phyloP scores from a whole-genome alignment of 1,139 yeast species.

The Hemisphaericaspora subhashii region DNA sequence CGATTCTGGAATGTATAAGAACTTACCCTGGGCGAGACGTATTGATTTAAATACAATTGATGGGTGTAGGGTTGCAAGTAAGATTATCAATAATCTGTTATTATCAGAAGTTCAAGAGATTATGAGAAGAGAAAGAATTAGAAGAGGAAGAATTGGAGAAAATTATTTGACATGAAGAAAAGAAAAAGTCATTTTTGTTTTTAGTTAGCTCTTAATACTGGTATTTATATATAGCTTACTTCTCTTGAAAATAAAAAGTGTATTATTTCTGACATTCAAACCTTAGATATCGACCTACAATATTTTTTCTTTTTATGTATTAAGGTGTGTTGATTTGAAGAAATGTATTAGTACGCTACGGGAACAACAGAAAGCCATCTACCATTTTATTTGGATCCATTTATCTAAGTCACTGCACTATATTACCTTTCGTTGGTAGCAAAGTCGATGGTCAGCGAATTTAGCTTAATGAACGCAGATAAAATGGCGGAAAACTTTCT shows the following conservation, averaged over 20 bases:
- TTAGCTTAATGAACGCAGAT: background rate
- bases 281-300: too few species aligned
- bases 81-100: conserved; percentile 34
- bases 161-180: conserved; percentile 31
- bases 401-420: too few species aligned
- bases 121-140: conserved; percentile 31
- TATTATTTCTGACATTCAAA: background rate
- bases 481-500: background rate
- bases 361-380: too few species aligned
- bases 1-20: conserved; percentile 60
- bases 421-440: too few species aligned
- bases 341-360: too few species aligned
- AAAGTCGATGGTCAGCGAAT: too few species aligned
- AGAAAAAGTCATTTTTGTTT: background rate
- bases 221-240: background rate
- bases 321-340: too few species aligned
- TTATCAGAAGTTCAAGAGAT: conserved; percentile 31
- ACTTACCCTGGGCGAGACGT: conserved; percentile 52
- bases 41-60: conserved; percentile 30
- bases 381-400: background rate
- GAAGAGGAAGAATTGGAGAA: conserved; percentile 49
- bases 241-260: background rate
- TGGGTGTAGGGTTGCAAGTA: conserved; percentile 33
- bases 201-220: conserved; percentile 1
- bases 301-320: too few species aligned